Evolutionary conservation across 1,139 yeast species (phyloP).

Genomic region (Pichia sp.): DNA sequence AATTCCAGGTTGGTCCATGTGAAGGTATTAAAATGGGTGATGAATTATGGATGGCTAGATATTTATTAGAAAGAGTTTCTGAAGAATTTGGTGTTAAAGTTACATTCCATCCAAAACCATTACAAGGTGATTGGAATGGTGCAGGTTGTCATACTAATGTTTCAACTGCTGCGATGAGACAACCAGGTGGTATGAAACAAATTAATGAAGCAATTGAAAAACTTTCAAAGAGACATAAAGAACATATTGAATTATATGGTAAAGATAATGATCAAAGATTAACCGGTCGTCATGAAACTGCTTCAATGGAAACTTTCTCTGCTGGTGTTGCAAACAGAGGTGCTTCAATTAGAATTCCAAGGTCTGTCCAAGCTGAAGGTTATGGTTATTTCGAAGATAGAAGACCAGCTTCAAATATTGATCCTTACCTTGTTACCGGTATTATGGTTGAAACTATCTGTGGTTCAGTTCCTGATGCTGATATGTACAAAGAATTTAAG

Average conservation of each 20-base stretch:
- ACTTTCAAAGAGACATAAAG: slow-evolving; percentile 93
- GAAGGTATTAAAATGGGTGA: slow-evolving; percentile 95
- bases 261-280: slow-evolving; percentile 90
- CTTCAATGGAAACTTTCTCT: slow-evolving; percentile 83
- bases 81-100: slow-evolving; percentile 99
- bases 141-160: slow-evolving; percentile 99
- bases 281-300: slow-evolving; percentile 98
- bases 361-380: slow-evolving; percentile 97
- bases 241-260: slow-evolving; percentile 94
- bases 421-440: slow-evolving; percentile 97
- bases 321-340: slow-evolving; percentile 99
- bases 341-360: slow-evolving; percentile 96
- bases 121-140: slow-evolving; percentile 99
- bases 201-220: slow-evolving; percentile 91
- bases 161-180: slow-evolving; percentile 86
- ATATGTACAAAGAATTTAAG: slow-evolving; percentile 83
- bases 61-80: slow-evolving; percentile 87
- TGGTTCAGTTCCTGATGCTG: slow-evolving; percentile 94
- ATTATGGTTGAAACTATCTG: slow-evolving; percentile 95
- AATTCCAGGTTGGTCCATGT: slow-evolving; percentile 99
- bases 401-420: slow-evolving; percentile 99
- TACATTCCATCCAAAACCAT: slow-evolving; percentile 98
- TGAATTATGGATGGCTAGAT: slow-evolving; percentile 94
- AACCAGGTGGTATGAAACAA: slow-evolving; percentile 90
- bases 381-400: slow-evolving; percentile 98